phyloP scores from a whole-genome alignment of 2,329 filamentous ascomycete species.

The Endocalyx cinctus region DNA sequence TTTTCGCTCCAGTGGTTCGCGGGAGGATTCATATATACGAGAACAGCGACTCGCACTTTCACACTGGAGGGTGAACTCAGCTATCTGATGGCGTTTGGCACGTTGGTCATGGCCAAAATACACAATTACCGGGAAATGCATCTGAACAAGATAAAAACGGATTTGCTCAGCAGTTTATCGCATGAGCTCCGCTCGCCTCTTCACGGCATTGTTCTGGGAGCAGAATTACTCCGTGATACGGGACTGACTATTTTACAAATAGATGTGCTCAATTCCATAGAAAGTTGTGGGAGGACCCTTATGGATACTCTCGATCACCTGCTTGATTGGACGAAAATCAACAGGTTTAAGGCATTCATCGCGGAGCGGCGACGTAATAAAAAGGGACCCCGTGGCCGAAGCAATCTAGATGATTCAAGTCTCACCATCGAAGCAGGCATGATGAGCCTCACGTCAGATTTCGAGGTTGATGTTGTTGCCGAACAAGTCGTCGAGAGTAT shows the following conservation, averaged over 20 bases:
- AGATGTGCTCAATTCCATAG: slow-evolving; percentile 43
- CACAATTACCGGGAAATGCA: slow-evolving; percentile 35
- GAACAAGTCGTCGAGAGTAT: slow-evolving; percentile 46
- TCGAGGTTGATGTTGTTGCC: slow-evolving; percentile 34
- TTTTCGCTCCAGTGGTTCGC: too few species aligned
- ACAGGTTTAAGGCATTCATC: slow-evolving; percentile 26
- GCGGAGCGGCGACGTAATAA: slow-evolving; percentile 11
- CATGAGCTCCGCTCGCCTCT: slow-evolving; percentile 59
- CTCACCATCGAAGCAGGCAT: slow-evolving; percentile 15
- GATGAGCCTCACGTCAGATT: slow-evolving; percentile 18
- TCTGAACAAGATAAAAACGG: slow-evolving; percentile 47
- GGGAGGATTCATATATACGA: slow-evolving; percentile 46
- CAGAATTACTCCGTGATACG: slow-evolving; percentile 51
- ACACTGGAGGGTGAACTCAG: slow-evolving; percentile 43
- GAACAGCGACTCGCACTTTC: slow-evolving; percentile 37
- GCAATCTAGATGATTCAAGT: slow-evolving; percentile 8
- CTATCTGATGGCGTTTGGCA: slow-evolving; percentile 47
- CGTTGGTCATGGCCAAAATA: slow-evolving; percentile 53
- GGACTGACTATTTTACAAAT: slow-evolving; percentile 40
- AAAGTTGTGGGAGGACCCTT: slow-evolving; percentile 46
- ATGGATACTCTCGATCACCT: slow-evolving; percentile 51
- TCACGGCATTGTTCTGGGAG: slow-evolving; percentile 53
- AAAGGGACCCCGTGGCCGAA: slow-evolving; percentile 6
- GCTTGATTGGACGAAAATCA: slow-evolving; percentile 52
- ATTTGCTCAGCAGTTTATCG: slow-evolving; percentile 55